Base-by-base conservation (phyloP, 352 stramenopile species). In the Globisporangium acanthophoron region DNA sequence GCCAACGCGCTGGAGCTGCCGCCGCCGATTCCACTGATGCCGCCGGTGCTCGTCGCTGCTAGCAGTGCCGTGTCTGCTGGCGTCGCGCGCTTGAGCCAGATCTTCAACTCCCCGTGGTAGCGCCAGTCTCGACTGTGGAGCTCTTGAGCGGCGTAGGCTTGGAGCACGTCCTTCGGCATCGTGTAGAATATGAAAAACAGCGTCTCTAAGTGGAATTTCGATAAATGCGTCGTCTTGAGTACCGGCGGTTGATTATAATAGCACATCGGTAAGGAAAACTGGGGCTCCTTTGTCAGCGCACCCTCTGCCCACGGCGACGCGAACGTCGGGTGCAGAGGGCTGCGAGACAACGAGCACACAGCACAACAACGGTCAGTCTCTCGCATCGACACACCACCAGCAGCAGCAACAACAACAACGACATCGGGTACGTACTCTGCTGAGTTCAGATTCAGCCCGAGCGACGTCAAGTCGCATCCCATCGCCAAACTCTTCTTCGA, bases 161-260 rank as follows among this genome's bases (percentile, higher is more conserved):
- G 97, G 52, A 99, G 75, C 5, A 97, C 88, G 73, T 99, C 97
- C 79, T 98, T 97, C 47, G 97, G 97, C 81, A 99, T 96, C 55
- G 92, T 92, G 78, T 99, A 99, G 75, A 99, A 99, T 67, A 99
- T 97, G 80, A 98, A 99, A 78, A 99, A 99, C 24, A 99, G 79
- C 55, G 97, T 99, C 84, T 99, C 96, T 48, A 98, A 76, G 66
- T 98, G 90, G 73, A 99, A 99, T 76, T 99, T 99, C 53, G 87
- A 96, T 64, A 99, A 82, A 66, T 99, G 96, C 58, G 92, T 96
- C 51, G 93, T 97, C 82, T 99, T 99, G 52, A 99, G 83, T 53
- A 96, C 90, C n/a, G 96, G 94, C 50, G 96, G 93, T 79, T 98
- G 94, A 66, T 92, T 93, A 74, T 92, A 92, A 72, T 95, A 95